Evolutionary conservation across 164 flowering plant species (phyloP).

Genomic region (Pachysandra terminalis): DNA sequence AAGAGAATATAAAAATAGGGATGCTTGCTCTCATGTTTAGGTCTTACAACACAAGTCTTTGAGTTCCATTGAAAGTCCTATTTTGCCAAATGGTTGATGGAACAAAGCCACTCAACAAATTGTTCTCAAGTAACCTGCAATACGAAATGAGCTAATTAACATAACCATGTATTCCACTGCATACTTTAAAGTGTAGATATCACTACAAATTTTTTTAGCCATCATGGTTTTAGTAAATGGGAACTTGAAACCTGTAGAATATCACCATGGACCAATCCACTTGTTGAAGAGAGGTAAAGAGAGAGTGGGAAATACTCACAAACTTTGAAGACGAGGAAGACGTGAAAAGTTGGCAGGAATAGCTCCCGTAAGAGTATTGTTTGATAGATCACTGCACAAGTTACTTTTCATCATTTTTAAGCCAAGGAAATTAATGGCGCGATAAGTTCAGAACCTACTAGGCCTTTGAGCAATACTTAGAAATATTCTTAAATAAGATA

Average conservation of each 20-base stretch:
- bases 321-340: conserved; percentile 62
- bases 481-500: neutral
- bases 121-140: conserved; percentile 61
- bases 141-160: conserved; percentile 6
- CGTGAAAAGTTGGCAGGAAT: conserved; percentile 63
- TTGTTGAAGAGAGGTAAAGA: neutral
- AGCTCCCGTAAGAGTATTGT: conserved; percentile 65
- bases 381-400: conserved; percentile 61
- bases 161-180: neutral
- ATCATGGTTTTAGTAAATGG: neutral
- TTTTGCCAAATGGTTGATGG: conserved; percentile 63
- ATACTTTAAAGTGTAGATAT: too few species aligned
- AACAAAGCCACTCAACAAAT: conserved; percentile 47
- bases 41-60: conserved; percentile 56
- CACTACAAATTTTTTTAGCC: neutral
- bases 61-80: conserved; percentile 30
- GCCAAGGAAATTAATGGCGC: neutral
- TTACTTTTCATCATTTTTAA: neutral
- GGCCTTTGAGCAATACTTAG: neutral
- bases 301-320: conserved; percentile 45
- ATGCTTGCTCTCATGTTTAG: conserved; percentile 2
- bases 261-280: neutral
- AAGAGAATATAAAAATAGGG: neutral
- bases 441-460: neutral
- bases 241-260: too few species aligned